Conservation (phyloP, 768 basidiomycete species). For the Paxillus ammoniavirescens region DNA sequence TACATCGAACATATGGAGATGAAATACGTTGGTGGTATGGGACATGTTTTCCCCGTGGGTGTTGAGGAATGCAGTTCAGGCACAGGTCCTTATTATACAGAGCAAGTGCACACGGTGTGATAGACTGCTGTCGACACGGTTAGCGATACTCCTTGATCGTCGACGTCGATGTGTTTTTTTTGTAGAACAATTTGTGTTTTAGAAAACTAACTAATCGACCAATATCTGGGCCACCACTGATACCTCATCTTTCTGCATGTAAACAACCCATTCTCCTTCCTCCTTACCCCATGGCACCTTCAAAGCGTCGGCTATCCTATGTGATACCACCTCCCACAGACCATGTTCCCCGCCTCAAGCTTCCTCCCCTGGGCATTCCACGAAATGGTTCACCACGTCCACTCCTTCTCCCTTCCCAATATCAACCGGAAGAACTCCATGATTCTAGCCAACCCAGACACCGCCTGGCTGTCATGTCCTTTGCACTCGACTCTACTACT, state of each 20-base stretch:
- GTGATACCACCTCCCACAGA: conserved; percentile 74
- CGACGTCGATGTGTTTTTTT: too few relatives aligned
- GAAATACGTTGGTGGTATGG: too few relatives aligned
- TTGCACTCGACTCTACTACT: conserved; percentile 87
- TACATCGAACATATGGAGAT: too few relatives aligned
- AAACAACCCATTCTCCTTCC: conserved; percentile 5
- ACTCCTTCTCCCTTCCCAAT: conserved; percentile 48
- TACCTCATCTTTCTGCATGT: conserved; percentile 18
- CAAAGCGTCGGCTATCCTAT: conserved; percentile 78
- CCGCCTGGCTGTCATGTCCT: conserved; percentile 79
- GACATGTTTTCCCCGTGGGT: too few relatives aligned
- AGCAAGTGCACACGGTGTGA: neutral
- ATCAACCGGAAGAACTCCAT: conserved; percentile 17
- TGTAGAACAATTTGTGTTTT: neutral
- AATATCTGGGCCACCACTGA: neutral
- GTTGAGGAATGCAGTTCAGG: neutral
- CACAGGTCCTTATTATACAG: neutral
- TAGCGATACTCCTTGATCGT: neutral
- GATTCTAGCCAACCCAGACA: conserved; percentile 65
- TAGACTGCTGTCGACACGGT: neutral
- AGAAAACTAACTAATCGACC: neutral
- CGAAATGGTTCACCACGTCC: conserved; percentile 71
- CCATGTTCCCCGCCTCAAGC: conserved; percentile 59
- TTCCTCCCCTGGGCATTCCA: conserved; percentile 64
- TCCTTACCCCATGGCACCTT: conserved; percentile 36